Evolutionary conservation across 1,284 basidiomycete genomes (phyloP).

Genomic region (Flammula alnicola): DNA sequence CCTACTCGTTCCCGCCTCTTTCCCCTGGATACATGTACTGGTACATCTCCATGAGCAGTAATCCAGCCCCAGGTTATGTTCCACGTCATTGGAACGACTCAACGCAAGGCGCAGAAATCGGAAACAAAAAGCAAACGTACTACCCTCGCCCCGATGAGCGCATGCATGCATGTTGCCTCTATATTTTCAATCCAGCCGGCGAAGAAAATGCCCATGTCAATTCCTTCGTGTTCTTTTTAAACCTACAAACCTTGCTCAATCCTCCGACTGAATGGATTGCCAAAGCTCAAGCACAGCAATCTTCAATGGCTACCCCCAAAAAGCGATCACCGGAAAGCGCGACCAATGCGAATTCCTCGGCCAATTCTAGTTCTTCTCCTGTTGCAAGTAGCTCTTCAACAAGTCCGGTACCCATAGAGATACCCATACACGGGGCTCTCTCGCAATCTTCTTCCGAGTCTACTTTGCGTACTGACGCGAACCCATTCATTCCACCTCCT

Average conservation of each 20-base stretch:
- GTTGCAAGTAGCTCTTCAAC: background rate
- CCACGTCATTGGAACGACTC: conserved; percentile 26
- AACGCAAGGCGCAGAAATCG: background rate
- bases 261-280: conserved; percentile 38
- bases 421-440: background rate
- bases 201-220: conserved; percentile 40
- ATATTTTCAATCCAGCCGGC: conserved; percentile 42
- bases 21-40: conserved; percentile 48
- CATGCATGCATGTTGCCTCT: conserved; percentile 51
- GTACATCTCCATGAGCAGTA: conserved; percentile 54
- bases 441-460: background rate
- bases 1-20: conserved; percentile 46
- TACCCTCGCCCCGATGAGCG: conserved; percentile 48
- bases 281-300: conserved; percentile 1
- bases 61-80: conserved; percentile 45
- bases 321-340: background rate
- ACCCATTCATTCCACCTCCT: conserved; percentile 3
- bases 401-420: background rate
- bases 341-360: background rate
- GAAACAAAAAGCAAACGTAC: conserved; percentile 38
- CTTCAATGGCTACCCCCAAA: background rate
- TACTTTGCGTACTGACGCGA: background rate
- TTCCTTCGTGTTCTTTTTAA: conserved; percentile 55
- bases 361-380: background rate
- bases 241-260: conserved; percentile 47